Percentiles rank a stretch among this genome's conserved stretches.
These are phyloP conservation scores for Penicillium angulare DNA, from an alignment of 495 filamentous ascomycete genomes.

Conservation along the genomic window DNA sequence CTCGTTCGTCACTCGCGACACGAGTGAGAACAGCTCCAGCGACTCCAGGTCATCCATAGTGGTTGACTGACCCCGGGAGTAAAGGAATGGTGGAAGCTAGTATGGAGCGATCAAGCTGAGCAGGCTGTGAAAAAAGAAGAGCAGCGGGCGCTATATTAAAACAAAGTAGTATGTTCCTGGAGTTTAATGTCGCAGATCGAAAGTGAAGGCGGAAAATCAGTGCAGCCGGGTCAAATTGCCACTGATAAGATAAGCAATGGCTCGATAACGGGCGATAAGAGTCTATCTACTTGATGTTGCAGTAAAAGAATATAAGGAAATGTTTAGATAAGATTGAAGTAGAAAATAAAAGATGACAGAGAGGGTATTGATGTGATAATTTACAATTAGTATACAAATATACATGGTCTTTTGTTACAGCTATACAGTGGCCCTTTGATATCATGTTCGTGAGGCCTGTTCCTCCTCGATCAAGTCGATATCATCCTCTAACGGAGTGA, in stretches of 20 bases:
- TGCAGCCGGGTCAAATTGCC: constrained; percentile 34
- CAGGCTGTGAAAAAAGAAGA: no score
- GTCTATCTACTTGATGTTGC: no score
- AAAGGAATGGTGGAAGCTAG: not conserved
- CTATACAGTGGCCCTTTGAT: not conserved
- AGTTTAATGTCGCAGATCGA: not conserved
- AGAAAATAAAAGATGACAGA: not conserved
- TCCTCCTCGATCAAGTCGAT: not conserved
- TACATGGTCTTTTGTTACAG: not conserved
- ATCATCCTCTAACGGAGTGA: not conserved
- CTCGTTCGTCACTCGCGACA: constrained; percentile 92
- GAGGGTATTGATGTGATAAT: not conserved
- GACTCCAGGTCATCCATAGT: constrained; percentile 86
- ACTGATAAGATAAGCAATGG: constrained; percentile 34
- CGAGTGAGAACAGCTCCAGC: constrained; percentile 88
- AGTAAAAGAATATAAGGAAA: no score
- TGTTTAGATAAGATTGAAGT: no score
- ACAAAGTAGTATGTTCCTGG: not conserved
- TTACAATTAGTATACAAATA: constrained; percentile 2
- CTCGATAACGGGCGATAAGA: not conserved
- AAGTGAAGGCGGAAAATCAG: constrained; percentile 45
- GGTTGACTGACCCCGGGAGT: constrained; percentile 5
- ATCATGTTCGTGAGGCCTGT: not conserved
- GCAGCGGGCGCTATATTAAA: constrained; percentile 2
- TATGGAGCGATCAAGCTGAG: constrained; percentile 1